A percentile compares a stretch with the other conserved stretches of the same genome.
phyloP scores from a whole-genome alignment of 2,329 filamentous ascomycete genomes.

The Neodidymelliopsis sp. region DNA sequence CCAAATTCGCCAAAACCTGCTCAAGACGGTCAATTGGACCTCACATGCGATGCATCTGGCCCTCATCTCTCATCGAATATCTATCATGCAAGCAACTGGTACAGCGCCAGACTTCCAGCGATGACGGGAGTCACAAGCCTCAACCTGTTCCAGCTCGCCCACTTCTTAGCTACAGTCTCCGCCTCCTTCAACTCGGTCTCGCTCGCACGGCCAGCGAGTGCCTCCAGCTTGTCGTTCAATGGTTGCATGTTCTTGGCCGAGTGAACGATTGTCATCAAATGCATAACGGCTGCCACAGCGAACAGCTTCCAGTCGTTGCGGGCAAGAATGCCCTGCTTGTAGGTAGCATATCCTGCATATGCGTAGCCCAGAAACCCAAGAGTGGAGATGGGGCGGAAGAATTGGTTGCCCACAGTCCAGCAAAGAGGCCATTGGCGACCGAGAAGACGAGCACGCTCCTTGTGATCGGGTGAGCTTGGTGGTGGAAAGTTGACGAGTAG shows the following conservation, averaged over 20 bases:
- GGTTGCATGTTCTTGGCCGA: constrained; percentile 61
- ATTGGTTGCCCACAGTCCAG: constrained; percentile 60
- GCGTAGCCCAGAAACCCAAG: constrained; percentile 59
- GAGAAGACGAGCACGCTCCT: constrained; percentile 54
- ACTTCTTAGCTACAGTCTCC: constrained; percentile 43
- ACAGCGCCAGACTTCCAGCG: constrained; percentile 44
- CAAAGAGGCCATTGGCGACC: constrained; percentile 60
- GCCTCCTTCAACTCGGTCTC: constrained; percentile 45
- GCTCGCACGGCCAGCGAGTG: constrained; percentile 43
- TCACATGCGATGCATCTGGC: background rate
- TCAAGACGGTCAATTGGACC: background rate
- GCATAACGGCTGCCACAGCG: constrained; percentile 54
- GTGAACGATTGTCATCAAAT: constrained; percentile 58
- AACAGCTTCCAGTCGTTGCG: constrained; percentile 57
- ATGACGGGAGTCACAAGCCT: constrained; percentile 46
- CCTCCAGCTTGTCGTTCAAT: constrained; percentile 58
- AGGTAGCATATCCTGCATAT: constrained; percentile 52
- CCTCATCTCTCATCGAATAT: background rate
- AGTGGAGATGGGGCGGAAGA: constrained; percentile 61
- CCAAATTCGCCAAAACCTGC: background rate
- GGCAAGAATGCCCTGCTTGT: constrained; percentile 36
- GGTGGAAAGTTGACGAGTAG: constrained; percentile 57
- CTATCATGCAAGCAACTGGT: constrained; percentile 32
- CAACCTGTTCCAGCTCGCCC: constrained; percentile 48
- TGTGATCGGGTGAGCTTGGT: constrained; percentile 51